A percentile compares a stretch with the other conserved stretches of the same genome.
Evolutionary conservation across 768 basidiomycete species (phyloP).

Genomic region (Psilocybe sp.): DNA sequence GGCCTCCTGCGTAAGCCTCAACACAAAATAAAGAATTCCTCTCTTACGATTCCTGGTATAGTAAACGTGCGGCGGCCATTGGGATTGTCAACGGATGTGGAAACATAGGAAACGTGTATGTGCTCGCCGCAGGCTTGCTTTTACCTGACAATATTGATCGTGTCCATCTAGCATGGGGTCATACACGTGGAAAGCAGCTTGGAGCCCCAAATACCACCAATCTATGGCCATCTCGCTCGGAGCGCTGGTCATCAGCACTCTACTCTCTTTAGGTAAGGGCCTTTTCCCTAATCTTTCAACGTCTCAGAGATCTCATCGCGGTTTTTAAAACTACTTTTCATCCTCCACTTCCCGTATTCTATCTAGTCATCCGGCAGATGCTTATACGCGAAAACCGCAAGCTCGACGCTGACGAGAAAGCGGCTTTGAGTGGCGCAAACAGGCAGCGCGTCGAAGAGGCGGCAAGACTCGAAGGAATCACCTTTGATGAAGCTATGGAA

Average conservation of each 20-base stretch:
- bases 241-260: slow-evolving; percentile 30
- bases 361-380: slow-evolving; percentile 39
- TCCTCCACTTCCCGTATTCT: too few species aligned
- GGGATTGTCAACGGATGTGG: slow-evolving; percentile 60
- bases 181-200: slow-evolving; percentile 58
- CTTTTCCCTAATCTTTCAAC: not conserved
- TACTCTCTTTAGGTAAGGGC: slow-evolving; percentile 29
- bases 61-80: slow-evolving; percentile 54
- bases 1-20: slow-evolving; percentile 41
- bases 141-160: not conserved
- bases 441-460: slow-evolving; percentile 54
- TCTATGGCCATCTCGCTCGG: slow-evolving; percentile 52
- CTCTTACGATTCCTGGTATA: slow-evolving; percentile 8
- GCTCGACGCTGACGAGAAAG: slow-evolving; percentile 47
- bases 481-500: slow-evolving; percentile 56
- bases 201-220: slow-evolving; percentile 61
- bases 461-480: slow-evolving; percentile 56
- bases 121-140: slow-evolving; percentile 3
- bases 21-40: not conserved
- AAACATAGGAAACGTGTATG: slow-evolving; percentile 59
- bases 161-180: slow-evolving; percentile 46
- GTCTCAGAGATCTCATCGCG: not conserved
- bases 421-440: slow-evolving; percentile 40
- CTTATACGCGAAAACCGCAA: slow-evolving; percentile 50
- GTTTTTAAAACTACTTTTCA: not conserved